A percentile compares a stretch with the other conserved stretches of the same genome.
These are phyloP conservation scores for Lichtheimia corymbifera DNA, from an alignment of 371 early-diverging fungal species.

Conservation along the genomic window DNA sequence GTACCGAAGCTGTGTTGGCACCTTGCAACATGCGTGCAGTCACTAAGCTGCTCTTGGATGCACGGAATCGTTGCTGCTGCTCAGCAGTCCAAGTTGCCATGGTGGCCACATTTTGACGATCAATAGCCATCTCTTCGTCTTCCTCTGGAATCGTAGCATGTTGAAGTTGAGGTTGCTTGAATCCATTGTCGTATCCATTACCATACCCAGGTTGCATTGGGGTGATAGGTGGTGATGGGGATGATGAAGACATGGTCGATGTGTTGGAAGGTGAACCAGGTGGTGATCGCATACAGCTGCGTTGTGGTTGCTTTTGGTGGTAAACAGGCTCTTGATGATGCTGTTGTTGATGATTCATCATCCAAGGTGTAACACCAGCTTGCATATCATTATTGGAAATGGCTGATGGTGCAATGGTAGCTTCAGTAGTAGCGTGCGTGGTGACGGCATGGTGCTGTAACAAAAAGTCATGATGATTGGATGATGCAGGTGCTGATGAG, in stretches of 20 bases:
- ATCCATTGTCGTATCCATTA: background rate
- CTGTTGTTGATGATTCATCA: background rate
- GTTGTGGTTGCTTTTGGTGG: too few species aligned
- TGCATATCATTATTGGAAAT: constrained; percentile 6
- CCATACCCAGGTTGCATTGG: constrained; percentile 21
- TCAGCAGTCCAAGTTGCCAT: constrained; percentile 15
- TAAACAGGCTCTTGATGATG: background rate
- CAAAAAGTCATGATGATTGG: constrained; percentile 5
- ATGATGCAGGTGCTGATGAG: constrained; percentile 4
- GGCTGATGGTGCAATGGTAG: background rate
- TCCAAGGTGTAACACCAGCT: constrained; percentile 1
- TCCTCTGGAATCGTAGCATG: constrained; percentile 52
- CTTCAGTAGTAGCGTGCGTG: background rate
- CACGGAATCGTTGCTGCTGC: constrained; percentile 7
- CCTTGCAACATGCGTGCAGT: constrained; percentile 32
- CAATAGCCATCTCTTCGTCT: constrained; percentile 31
- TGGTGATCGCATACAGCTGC: constrained; percentile 1
- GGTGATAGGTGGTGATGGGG: constrained; percentile 40
- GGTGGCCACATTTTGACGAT: constrained; percentile 9
- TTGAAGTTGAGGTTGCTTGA: constrained; percentile 7
- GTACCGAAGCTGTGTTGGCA: constrained; percentile 16
- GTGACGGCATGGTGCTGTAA: constrained; percentile 2
- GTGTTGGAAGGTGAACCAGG: constrained; percentile 28
- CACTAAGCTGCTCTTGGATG: constrained; percentile 17
- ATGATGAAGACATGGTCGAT: constrained; percentile 25